These are phyloP conservation scores for Pichia sp. DNA, from an alignment of 1,139 yeast species.

Conservation along the genomic window DNA sequence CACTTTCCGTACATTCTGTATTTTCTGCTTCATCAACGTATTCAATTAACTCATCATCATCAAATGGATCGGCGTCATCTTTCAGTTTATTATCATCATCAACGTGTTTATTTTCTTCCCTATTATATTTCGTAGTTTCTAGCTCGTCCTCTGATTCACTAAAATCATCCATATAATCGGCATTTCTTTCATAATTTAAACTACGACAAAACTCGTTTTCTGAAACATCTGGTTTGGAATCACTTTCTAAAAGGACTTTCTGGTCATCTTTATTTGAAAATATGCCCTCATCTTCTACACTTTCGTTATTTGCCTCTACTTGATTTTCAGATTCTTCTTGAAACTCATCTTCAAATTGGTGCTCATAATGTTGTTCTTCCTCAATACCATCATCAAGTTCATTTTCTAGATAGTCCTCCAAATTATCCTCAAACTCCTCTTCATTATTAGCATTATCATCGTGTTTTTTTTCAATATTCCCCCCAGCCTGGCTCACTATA, in stretches of 20 bases:
- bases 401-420: not conserved
- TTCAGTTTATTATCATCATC: not conserved
- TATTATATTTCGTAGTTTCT: conserved; percentile 1
- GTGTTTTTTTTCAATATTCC: conserved; percentile 1
- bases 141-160: conserved; percentile 9
- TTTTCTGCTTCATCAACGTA: conserved; percentile 1
- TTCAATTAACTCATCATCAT: conserved; percentile 10
- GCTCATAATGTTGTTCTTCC: conserved; percentile 1
- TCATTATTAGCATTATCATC: not conserved
- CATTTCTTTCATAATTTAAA: not conserved
- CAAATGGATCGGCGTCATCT: conserved; percentile 2
- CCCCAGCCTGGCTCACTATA: conserved; percentile 3
- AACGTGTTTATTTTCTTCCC: not conserved
- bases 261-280: no score
- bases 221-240: no score
- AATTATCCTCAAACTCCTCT: conserved; percentile 6
- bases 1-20: not conserved
- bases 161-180: conserved; percentile 3
- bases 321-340: not conserved
- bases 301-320: not conserved
- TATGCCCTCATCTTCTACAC: no score
- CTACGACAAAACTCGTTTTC: not conserved
- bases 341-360: conserved; percentile 4
- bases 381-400: conserved; percentile 4
- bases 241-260: no score